phyloP scores from a whole-genome alignment of 176 grass and related monocot species.

The Hordeum vulgare region MorexV3_pseudomolecules_assembly NC_058521.1:260960468-260960967 shows the following conservation, averaged over 20 bases:
- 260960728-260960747: slow-evolving; percentile 84
- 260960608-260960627: slow-evolving; percentile 46
- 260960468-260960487: slow-evolving; percentile 45
- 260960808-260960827: slow-evolving; percentile 45
- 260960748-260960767: slow-evolving; percentile 87
- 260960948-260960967: not conserved
- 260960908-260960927: not conserved
- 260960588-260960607: slow-evolving; percentile 46
- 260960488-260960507: not conserved
- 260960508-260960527: slow-evolving; percentile 42
- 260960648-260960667: slow-evolving; percentile 8
- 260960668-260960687: slow-evolving; percentile 54
- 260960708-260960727: slow-evolving; percentile 93
- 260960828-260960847: not conserved
- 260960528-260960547: slow-evolving; percentile 19
- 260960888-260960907: too few species aligned
- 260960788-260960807: slow-evolving; percentile 55
- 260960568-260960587: slow-evolving; percentile 27
- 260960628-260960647: slow-evolving; percentile 23
- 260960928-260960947: not conserved
- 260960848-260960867: slow-evolving; percentile 10
- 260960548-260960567: slow-evolving; percentile 47
- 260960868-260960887: not conserved
- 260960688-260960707: slow-evolving; percentile 73
- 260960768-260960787: slow-evolving; percentile 94